phyloP scores from a whole-genome alignment of 2,329 filamentous ascomycete genomes.

The Whalleya microplaca region DNA sequence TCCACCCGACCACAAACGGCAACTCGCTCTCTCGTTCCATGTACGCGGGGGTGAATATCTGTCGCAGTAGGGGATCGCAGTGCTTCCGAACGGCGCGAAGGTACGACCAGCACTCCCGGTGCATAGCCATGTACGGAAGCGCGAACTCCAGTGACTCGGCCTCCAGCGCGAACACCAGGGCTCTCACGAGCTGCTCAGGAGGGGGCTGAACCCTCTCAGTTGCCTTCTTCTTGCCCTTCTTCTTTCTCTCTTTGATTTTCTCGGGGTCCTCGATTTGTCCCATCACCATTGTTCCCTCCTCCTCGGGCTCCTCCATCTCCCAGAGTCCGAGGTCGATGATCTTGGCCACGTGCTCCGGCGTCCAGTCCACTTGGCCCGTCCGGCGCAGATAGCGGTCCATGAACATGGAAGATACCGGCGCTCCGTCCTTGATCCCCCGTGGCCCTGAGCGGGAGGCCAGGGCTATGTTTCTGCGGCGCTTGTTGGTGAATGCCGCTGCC shows the following conservation, averaged over 20 bases:
- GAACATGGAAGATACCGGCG: slow-evolving; percentile 43
- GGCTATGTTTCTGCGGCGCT: slow-evolving; percentile 18
- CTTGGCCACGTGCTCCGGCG: slow-evolving; percentile 39
- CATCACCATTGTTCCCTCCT: slow-evolving; percentile 17
- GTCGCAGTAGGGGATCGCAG: slow-evolving; percentile 36
- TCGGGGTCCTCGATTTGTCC: slow-evolving; percentile 24
- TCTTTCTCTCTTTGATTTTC: slow-evolving; percentile 16
- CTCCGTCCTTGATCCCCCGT: slow-evolving; percentile 36
- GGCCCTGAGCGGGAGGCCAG: slow-evolving; percentile 34
- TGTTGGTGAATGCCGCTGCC: slow-evolving; percentile 33
- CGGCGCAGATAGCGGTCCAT: slow-evolving; percentile 36
- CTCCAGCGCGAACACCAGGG: slow-evolving; percentile 40
- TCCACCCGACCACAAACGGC: slow-evolving; percentile 45
- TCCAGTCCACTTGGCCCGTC: slow-evolving; percentile 34
- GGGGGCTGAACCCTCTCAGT: slow-evolving; percentile 13
- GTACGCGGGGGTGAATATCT: slow-evolving; percentile 41
- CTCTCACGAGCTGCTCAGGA: slow-evolving; percentile 35
- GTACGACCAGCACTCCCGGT: slow-evolving; percentile 44
- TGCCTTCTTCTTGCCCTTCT: slow-evolving; percentile 16
- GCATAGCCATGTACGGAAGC: slow-evolving; percentile 47
- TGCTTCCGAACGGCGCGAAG: slow-evolving; percentile 39
- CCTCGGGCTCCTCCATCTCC: slow-evolving; percentile 26
- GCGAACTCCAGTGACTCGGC: slow-evolving; percentile 41
- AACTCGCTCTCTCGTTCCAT: slow-evolving; percentile 44
- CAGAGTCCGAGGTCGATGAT: slow-evolving; percentile 39